phyloP scores from a whole-genome alignment of 345 rosid genomes.

The Aegle marmelos region DNA sequence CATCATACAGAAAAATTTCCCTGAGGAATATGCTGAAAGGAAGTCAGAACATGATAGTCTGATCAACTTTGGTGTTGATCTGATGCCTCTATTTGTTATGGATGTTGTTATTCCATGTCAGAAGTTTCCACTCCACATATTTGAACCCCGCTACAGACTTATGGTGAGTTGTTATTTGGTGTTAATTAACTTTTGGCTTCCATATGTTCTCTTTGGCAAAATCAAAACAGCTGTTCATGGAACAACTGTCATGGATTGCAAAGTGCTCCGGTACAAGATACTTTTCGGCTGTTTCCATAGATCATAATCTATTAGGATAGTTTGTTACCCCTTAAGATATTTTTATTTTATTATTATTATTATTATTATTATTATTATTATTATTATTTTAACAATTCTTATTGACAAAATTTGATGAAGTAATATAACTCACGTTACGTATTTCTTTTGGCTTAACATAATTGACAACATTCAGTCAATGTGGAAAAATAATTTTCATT shows the following conservation, averaged over 20 bases:
- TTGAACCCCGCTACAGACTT: constrained; percentile 89
- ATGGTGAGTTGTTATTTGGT: constrained; percentile 61
- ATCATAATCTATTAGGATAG: neutral
- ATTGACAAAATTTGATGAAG: neutral
- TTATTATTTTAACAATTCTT: too few relatives aligned
- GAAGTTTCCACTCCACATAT: constrained; percentile 80
- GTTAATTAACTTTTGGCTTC: neutral
- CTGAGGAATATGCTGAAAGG: constrained; percentile 89
- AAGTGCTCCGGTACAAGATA: neutral
- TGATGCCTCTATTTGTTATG: constrained; percentile 90
- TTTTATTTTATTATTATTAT: neutral
- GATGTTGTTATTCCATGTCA: constrained; percentile 90
- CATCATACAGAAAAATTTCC: constrained; percentile 82
- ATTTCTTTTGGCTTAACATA: neutral
- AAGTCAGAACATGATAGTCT: constrained; percentile 77
- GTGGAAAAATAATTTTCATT: neutral
- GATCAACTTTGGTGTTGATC: constrained; percentile 72
- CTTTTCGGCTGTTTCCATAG: neutral
- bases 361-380: too few relatives aligned
- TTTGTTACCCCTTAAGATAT: neutral
- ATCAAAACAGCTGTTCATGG: neutral
- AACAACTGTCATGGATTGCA: neutral
- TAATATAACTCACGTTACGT: neutral
- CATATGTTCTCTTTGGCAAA: neutral
- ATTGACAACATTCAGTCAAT: neutral